Conservation (phyloP, 2,329 filamentous ascomycete genomes). For the Boeremia exigua region DNA sequence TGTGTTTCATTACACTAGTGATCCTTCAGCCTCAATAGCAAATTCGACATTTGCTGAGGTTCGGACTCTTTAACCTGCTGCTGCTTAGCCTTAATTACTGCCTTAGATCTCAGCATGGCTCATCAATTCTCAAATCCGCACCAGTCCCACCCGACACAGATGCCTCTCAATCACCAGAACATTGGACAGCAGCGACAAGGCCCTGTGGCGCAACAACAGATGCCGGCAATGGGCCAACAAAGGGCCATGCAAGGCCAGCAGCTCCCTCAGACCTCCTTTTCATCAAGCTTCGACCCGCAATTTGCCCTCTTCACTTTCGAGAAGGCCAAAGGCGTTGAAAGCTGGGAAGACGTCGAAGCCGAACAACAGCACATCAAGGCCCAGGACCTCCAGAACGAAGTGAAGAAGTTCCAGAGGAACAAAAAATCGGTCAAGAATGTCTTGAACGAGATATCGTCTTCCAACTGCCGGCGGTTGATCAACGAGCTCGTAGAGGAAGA, state of each 20-base stretch:
- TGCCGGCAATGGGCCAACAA: conserved; percentile 14
- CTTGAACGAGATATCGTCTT: conserved; percentile 34
- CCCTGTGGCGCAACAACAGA: conserved; percentile 16
- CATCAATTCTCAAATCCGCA: conserved; percentile 19
- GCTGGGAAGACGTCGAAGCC: conserved; percentile 37
- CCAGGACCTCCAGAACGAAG: conserved; percentile 28
- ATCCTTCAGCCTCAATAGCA: not conserved
- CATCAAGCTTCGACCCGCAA: conserved; percentile 21
- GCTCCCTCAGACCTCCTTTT: conserved; percentile 7
- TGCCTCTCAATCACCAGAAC: conserved; percentile 25
- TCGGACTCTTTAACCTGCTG: not conserved
- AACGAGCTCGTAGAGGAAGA: conserved; percentile 38
- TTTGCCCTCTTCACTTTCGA: conserved; percentile 35
- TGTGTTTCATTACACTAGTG: not conserved
- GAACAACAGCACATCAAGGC: conserved; percentile 29
- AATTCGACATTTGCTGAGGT: conserved; percentile 5
- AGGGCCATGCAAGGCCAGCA: conserved; percentile 19
- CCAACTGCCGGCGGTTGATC: conserved; percentile 32
- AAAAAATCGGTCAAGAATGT: conserved; percentile 25
- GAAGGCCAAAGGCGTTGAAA: conserved; percentile 25
- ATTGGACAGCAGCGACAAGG: conserved; percentile 26
- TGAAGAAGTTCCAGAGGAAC: conserved; percentile 32
- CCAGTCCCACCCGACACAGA: conserved; percentile 12
- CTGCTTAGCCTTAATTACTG: not conserved
- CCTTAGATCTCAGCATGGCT: conserved; percentile 5